Evolutionary conservation across 345 rosid species (phyloP).

Genomic region (Dipteronia dyeriana): DNA sequence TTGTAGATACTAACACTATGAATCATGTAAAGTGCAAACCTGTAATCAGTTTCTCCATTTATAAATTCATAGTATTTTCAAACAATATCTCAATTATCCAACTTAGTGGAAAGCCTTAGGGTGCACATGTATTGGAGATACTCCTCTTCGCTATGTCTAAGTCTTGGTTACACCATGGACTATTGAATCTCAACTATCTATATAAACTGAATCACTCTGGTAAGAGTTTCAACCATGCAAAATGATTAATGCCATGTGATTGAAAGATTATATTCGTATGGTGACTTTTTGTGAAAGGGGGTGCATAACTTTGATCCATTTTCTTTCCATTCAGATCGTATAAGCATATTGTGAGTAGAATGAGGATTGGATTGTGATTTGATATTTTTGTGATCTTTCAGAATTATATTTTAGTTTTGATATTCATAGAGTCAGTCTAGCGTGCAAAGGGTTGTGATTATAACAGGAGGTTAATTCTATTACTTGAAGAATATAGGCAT

Average conservation of each 20-base stretch:
- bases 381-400: neutral
- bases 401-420: neutral
- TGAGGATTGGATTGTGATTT: neutral
- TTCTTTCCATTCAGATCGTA: neutral
- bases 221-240: neutral
- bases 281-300: neutral
- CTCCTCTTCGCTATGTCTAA: neutral
- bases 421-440: neutral
- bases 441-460: neutral
- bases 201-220: neutral
- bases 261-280: neutral
- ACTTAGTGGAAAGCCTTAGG: neutral
- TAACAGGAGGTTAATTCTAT: neutral
- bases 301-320: neutral
- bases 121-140: neutral
- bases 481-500: neutral
- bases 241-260: neutral
- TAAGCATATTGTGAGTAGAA: neutral
- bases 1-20: neutral
- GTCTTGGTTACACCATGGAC: neutral
- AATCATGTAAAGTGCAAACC: neutral
- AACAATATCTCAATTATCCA: neutral
- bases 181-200: constrained; percentile 4
- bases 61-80: neutral
- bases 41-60: neutral